phyloP scores from a whole-genome alignment of 2,329 filamentous ascomycete species.

The Alternaria triticimaculans region DNA sequence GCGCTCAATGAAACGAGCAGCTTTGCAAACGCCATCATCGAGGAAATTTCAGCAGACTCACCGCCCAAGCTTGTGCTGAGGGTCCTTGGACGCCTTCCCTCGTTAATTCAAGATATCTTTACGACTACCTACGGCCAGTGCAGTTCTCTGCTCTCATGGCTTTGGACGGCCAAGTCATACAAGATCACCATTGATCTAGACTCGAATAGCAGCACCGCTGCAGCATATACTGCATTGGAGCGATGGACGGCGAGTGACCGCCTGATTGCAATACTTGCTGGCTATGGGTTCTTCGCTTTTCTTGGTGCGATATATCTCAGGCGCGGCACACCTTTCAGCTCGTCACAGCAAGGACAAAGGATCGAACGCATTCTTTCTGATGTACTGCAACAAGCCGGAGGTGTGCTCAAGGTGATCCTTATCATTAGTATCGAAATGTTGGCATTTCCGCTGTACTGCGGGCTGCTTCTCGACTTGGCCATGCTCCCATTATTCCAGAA shows the following conservation, averaged over 20 bases:
- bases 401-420: slow-evolving; percentile 95
- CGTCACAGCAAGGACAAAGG: slow-evolving; percentile 60
- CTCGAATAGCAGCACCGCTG: slow-evolving; percentile 26
- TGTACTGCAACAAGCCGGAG: slow-evolving; percentile 87
- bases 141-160: slow-evolving; percentile 27
- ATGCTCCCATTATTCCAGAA: slow-evolving; percentile 87
- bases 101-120: slow-evolving; percentile 8
- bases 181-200: slow-evolving; percentile 47
- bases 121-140: slow-evolving; percentile 15
- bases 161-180: slow-evolving; percentile 46
- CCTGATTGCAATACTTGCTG: slow-evolving; percentile 76
- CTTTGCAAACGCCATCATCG: slow-evolving; percentile 30
- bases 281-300: slow-evolving; percentile 79
- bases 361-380: slow-evolving; percentile 81
- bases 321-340: slow-evolving; percentile 72
- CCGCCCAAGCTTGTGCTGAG: slow-evolving; percentile 21
- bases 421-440: slow-evolving; percentile 99
- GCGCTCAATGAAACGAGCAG: slow-evolving; percentile 42
- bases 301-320: slow-evolving; percentile 81
- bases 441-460: slow-evolving; percentile 94
- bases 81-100: slow-evolving; percentile 24
- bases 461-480: slow-evolving; percentile 85
- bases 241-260: slow-evolving; percentile 61
- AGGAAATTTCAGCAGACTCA: slow-evolving; percentile 34
- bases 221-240: slow-evolving; percentile 41